Conservation (phyloP, 164 flowering plant species). For the Magnolia changhungtana region DNA sequence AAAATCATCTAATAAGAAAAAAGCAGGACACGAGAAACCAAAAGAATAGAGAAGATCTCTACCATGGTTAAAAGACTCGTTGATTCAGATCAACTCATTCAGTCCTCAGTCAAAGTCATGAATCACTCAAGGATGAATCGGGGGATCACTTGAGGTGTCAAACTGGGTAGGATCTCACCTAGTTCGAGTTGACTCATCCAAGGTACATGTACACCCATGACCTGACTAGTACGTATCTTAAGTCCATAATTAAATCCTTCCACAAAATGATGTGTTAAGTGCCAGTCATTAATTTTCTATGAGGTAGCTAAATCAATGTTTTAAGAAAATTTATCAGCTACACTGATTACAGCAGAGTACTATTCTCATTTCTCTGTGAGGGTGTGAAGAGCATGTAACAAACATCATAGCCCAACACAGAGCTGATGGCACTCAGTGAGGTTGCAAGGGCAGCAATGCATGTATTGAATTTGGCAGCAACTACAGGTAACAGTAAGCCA, state of each 20-base stretch:
- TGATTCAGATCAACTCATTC: too few relatives aligned
- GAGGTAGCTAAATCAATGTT: not conserved
- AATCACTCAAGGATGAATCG: not conserved
- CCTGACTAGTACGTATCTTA: not conserved
- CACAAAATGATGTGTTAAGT: too few relatives aligned
- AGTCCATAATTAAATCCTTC: too few relatives aligned
- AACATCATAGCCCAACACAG: not conserved
- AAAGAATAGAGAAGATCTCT: not conserved
- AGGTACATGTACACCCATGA: not conserved
- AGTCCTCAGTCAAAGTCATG: not conserved
- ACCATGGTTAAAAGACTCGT: too few relatives aligned
- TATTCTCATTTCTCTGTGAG: too few relatives aligned
- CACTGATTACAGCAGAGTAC: not conserved
- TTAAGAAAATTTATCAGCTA: not conserved
- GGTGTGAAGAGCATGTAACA: too few relatives aligned
- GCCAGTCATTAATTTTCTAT: not conserved
- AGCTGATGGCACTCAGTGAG: not conserved
- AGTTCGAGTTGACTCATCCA: not conserved
- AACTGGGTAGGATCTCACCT: not conserved
- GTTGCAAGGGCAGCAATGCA: not conserved
- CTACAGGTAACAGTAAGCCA: not conserved
- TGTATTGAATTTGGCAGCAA: not conserved
- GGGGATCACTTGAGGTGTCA: not conserved
- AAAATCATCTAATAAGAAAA: slow-evolving; percentile 28
- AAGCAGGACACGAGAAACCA: not conserved